Evolutionary conservation across 805 yeast genomes (phyloP), one percentile per base, ranked within the genome.

Genomic region (Scheffersomyces lignosus): DNA sequence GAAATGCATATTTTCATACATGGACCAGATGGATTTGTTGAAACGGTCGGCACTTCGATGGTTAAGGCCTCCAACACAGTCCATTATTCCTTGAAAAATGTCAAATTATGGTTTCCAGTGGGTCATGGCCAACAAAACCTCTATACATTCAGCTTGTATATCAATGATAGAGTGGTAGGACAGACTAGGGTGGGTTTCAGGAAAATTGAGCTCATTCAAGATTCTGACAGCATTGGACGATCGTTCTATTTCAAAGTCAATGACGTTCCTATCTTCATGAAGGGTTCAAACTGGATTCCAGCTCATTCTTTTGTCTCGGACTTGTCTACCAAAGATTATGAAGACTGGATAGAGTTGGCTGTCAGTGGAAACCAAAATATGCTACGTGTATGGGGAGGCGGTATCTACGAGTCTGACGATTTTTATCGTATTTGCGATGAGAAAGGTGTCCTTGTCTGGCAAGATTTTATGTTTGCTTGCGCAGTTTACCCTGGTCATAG

Each of bases 401-500:
- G 78, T 3, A 53, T 49, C 41, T 73, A 66, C 41, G 78, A 73
- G 41, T 49, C 47, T 18, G 75, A 72, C 23, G 27, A 41, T 5
- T 68, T 73, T 44, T 73, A 73, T 45, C 53, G 58, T 18, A 62
- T 58, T 39, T 73, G 78, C 49, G 77, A 72, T 43, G 29, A 58
- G 15, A 39, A 55, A 3, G 77, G 77, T 3, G 36, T 75, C 9
- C 30, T 75, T 44, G 69, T 75, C 12, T 75, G 79, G 77, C 80
- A 75, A 37, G 81, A 75, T 47, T 71, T 75, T 48, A 68, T 74
- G 78, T 75, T 75, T 59, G 80, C 76, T 3, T 75, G 81, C 54
- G 80, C 78, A 1, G 73, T 66, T 33, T 75, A 75, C 42, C 80
- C 80, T 3, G 72, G 61, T 4, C 59, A 69, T 43, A 49, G 49